Base-by-base conservation (phyloP, 208 protist genomes). In the Entamoeba invadens region DNA sequence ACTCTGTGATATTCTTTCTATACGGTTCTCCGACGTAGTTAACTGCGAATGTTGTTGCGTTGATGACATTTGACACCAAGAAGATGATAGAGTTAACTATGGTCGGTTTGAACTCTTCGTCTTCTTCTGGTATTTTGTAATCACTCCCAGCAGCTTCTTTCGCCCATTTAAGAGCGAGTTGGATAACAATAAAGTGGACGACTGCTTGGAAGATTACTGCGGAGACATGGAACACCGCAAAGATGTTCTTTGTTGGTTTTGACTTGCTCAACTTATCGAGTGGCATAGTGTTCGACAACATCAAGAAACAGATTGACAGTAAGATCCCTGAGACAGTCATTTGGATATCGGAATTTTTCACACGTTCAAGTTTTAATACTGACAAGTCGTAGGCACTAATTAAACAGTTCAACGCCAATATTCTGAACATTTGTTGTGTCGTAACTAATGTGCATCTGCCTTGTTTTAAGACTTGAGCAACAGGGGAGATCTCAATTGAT, bases 391-490 rank as follows among this genome's bases (percentile, higher is more conserved):
- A 99, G 0, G 98, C 98, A 42, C 96, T 96, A 93, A 98, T 97
- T 21, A 99, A 96, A 94, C 98, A 99, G 95, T 99, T 98, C 31
- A 99, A 96, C 10, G 98, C 98, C 21, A 99, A 97, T 92, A 99
- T 99, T 94, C 98, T 98, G 96, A 98, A 99, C 98, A 99, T 99
- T 97, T 99, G 98, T 92, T 99, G 96, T 45, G 98, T 99, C 16
- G 98, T 99, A 14, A 99, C 98, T 2, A 99, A 97, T 45, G 98
- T 99, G 91, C 97, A 99, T 93, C 98, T 46, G 8, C 94, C 94
- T 92, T 93, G 92, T 91, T 25, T 46, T 12, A 93, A 45, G 3
- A 95, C 1, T 25, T 68, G 2, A 21, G 0, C 3, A 12, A 95
- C 18, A 45, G 57, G 8, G 31, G 5, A 25, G 4, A 94, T 0